Evolutionary conservation across 192 early-diverging fungal genomes (phyloP), one percentile per base, ranked within the genome.

Genomic region (Phycomyces blakesleeanus): DNA sequence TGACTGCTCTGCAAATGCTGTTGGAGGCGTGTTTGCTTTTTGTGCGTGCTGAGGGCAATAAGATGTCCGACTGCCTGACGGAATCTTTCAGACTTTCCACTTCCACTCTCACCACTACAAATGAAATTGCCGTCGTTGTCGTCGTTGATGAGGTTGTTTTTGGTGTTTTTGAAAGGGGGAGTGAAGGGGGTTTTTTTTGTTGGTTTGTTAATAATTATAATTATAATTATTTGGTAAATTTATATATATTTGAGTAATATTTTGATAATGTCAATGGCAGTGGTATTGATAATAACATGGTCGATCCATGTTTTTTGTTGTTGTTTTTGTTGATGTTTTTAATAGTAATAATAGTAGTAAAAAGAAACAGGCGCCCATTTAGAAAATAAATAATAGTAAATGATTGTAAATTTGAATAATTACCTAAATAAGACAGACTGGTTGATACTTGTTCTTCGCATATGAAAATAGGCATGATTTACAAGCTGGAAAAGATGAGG

Each of bases 1-100:
- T 91, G 81, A 5, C 89, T 84, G 42, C 81, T 73, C 7, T 83
- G 68, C 20, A 94, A 73, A 64, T 88, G 84, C 59, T 75, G 76
- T 68, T 88, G 87, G 25, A 90, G 55, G 57, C 81, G 74, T 38
- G 85, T 80, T 65, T 85, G 82, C 53, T 87, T 86, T 60, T 89
- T 83, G 61, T 87, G 82, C 7, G 85, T 77, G 53, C 87, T 86
- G 15, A 92, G 79, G 37, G 85, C 82, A 14, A 85, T 74, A 52
- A 89, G 61, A 69, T 87, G 85, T 61, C 82, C 85, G 40, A 91
- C 64, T 3, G 86, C 75, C 53, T 86, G 77, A 18, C 80, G 81
- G 61, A 83, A 81, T 69, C 84, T 84, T 64, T 94, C 88, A 0
- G 91, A 86, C 78, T 96, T 98, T 38, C 96, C 96, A 11, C 89